Evolutionary conservation across 1,284 basidiomycete genomes (phyloP).

Genomic region (Agroathelia rolfsii): DNA sequence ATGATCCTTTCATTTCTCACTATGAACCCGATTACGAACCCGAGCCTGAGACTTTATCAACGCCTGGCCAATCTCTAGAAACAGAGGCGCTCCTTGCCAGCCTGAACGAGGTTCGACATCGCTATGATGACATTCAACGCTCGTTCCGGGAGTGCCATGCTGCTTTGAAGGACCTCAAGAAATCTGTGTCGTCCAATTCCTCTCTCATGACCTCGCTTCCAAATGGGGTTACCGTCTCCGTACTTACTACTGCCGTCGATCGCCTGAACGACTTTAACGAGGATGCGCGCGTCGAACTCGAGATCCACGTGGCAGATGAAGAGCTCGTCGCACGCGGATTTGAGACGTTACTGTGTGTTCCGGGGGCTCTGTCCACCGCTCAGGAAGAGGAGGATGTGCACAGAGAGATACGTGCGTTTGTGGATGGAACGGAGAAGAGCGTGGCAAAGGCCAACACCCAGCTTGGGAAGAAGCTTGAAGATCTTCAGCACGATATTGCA

Average conservation of each 20-base stretch:
- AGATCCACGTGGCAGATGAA: conserved; percentile 77
- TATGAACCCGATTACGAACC: conserved; percentile 3
- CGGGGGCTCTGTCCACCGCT: conserved; percentile 32
- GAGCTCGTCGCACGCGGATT: conserved; percentile 62
- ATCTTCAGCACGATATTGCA: conserved; percentile 76
- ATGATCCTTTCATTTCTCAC: too few relatives aligned
- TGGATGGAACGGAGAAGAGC: conserved; percentile 42
- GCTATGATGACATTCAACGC: conserved; percentile 54
- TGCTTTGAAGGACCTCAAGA: conserved; percentile 48
- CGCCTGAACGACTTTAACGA: conserved; percentile 74
- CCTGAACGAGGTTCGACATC: conserved; percentile 33
- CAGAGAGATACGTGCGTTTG: conserved; percentile 48
- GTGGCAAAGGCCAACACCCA: conserved; percentile 37
- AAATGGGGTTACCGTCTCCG: conserved; percentile 14
- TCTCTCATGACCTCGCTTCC: conserved; percentile 8
- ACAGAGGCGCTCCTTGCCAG: conserved; percentile 30
- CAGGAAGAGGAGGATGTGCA: conserved; percentile 32
- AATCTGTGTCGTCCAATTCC: conserved; percentile 20
- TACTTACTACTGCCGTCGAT: conserved; percentile 48
- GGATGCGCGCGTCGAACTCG: conserved; percentile 78
- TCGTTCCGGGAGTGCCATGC: conserved; percentile 63
- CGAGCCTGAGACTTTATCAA: conserved; percentile 3
- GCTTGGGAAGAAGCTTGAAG: conserved; percentile 55
- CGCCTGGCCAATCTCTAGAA: conserved; percentile 11
- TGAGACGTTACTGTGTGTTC: conserved; percentile 58